Evolutionary conservation across 139 green algal species (phyloP), one percentile per base, ranked within the genome.

Genomic region (Chlamydomonas sp.): DNA sequence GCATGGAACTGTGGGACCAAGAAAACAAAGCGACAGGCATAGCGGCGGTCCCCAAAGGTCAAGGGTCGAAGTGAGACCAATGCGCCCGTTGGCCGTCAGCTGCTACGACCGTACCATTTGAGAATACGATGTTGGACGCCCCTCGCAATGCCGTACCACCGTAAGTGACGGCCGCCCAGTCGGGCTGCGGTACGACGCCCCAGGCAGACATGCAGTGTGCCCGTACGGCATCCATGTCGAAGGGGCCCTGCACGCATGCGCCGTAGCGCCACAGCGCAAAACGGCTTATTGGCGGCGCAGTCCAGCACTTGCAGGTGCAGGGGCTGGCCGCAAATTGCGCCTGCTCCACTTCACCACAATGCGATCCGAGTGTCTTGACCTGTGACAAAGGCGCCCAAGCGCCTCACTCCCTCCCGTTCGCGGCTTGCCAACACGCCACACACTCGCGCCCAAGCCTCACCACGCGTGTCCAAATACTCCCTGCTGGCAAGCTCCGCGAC

Each of bases 41-140:
- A 60, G 72, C 5, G 20, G 9, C 5, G 59, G 72, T 64, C 57
- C 4, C 75, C 63, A 2, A 79, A 61, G 4, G 7, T 16, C 17
- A 79, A 9, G 12, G 4, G 49, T 62, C 49, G 20, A 62, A 17
- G 49, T 6, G 74, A 61, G 6, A 2, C 77, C 61, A 5, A 5
- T 17, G 2, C 78, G 3, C 84, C 49, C 20, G 31, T 49, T 49
- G 31, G 31, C 31, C 31, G 31, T 49, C 31, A 49, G 31, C 31
- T 49, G 31, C 31, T 49, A 49, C 31, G 31, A 49, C 31, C 31
- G 31, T 49, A 88, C 84, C 96, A 83, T 98, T 98, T 64, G 88
- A 93, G 77, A 98, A 96, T 7, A 97, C 89, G 67, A 98, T 97
- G 92, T 97, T 98, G 71, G 58, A 85, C 5, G 71, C 77, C 86